Evolutionary conservation across 441 rosid genomes (phyloP), one percentile per base, ranked within the genome.

Genomic region (Syzygium malaccense): DNA sequence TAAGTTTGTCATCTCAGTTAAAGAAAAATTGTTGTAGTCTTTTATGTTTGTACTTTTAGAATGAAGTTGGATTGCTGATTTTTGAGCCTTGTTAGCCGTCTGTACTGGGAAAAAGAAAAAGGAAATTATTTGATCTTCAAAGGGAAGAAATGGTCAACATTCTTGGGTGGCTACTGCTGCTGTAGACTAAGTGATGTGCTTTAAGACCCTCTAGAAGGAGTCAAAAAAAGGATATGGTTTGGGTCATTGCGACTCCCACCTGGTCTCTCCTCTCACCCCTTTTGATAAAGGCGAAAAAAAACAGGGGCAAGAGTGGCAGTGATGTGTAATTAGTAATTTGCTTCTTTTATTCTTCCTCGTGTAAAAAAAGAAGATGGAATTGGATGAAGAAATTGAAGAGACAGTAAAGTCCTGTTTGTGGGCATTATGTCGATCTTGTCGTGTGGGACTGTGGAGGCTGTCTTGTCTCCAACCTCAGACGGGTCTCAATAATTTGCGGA

Each of bases 21-120:
- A 18, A 53, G 23, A 23, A 11, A 11, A 75, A 84, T 91, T 89
- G 92, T 90, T 92, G 95, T 93, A 89, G 91, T 91, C 90, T 92
- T 92, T 91, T 93, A 88, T 91, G 87, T 41, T 41, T 75, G 83
- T 90, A 86, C 92, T 91, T 91, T 92, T 88, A 88, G 89, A 89
- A 91, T 92, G 91, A 93, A 93, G 93, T 75, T 55, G 79, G 57
- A 86, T 91, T 86, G 89, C 88, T 84, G 89, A 80, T 85, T 90
- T 91, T 88, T 78, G 88, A 66, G 88, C 88, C 89, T 53, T 62
- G 88, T 71, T 84, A 88, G 93, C 60, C 88, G 79, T 88, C 88
- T 85, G 86, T 85, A 88, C 71, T 85, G 88, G 79, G 90, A 54
- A 87, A 85, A 85, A 56, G 6, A 49, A 10, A 55, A 87, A 66